Percentiles rank a stretch among this genome's conserved stretches.
Conservation (phyloP, 495 filamentous ascomycete genomes). For the Aspergillus panamensis region DNA sequence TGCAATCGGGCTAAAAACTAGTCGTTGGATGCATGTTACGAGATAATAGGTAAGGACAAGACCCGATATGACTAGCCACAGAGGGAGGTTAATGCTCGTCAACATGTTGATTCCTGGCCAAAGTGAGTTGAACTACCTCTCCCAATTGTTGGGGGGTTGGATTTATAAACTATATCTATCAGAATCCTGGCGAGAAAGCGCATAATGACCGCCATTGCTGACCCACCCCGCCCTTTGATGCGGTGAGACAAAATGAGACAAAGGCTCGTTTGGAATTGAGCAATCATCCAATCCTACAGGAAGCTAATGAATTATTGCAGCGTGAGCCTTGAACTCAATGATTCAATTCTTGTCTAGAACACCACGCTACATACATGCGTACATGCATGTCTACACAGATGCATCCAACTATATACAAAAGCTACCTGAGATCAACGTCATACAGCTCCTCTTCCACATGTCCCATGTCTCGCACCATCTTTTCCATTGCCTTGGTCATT, state of each 20-base stretch:
- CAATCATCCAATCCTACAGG: background rate
- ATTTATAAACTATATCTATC: background rate
- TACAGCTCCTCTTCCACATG: background rate
- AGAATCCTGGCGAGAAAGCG: background rate
- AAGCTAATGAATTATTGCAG: background rate
- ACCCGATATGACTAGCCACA: background rate
- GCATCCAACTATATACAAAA: background rate
- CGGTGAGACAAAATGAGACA: background rate
- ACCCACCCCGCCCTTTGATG: background rate
- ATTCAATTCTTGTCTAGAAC: background rate
- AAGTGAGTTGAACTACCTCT: background rate
- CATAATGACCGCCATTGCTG: background rate
- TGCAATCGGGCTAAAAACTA: slow-evolving; percentile 2
- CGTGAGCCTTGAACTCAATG: background rate
- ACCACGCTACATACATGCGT: background rate
- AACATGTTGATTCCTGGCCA: background rate
- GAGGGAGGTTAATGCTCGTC: background rate
- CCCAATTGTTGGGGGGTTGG: background rate
- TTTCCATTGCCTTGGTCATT: background rate
- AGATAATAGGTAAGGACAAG: background rate
- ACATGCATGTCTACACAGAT: background rate
- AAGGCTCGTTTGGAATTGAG: background rate
- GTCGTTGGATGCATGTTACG: background rate
- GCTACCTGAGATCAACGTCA: background rate
- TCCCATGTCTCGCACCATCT: background rate